Conservation (phyloP, 805 yeast genomes). For the Saccharomyces jurei region DNA sequence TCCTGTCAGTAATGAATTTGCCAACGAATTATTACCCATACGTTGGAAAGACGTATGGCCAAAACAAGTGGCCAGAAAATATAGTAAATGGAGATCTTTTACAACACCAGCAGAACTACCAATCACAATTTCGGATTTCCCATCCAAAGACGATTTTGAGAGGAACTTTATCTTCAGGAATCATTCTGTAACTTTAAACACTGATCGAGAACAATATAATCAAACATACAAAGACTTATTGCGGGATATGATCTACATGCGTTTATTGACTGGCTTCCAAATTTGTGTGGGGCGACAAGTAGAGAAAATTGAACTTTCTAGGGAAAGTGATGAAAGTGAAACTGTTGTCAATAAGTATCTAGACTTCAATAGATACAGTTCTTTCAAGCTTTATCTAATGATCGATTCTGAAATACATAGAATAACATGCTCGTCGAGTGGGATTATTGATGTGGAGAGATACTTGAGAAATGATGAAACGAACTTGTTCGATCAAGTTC, state of each 20-base stretch:
- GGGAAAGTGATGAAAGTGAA: slow-evolving; percentile 37
- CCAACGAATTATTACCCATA: slow-evolving; percentile 57
- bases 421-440: slow-evolving; percentile 62
- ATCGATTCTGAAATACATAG: slow-evolving; percentile 82
- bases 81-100: slow-evolving; percentile 87
- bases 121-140: slow-evolving; percentile 68
- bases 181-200: slow-evolving; percentile 67
- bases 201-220: slow-evolving; percentile 41
- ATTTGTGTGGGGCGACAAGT: slow-evolving; percentile 71
- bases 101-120: slow-evolving; percentile 93
- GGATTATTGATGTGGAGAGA: slow-evolving; percentile 70
- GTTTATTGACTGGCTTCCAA: slow-evolving; percentile 85
- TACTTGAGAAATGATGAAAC: slow-evolving; percentile 39
- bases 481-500: slow-evolving; percentile 26
- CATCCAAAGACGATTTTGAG: slow-evolving; percentile 58
- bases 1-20: slow-evolving; percentile 45
- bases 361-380: slow-evolving; percentile 36
- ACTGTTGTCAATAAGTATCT: slow-evolving; percentile 52
- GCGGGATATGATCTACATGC: slow-evolving; percentile 77
- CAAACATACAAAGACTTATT: slow-evolving; percentile 54
- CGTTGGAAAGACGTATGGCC: slow-evolving; percentile 93
- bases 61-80: slow-evolving; percentile 49
- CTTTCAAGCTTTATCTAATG: slow-evolving; percentile 64
- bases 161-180: slow-evolving; percentile 69
- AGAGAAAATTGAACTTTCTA: slow-evolving; percentile 45